Percentiles rank a stretch among this genome's conserved stretches.
phyloP scores from a whole-genome alignment of 768 basidiomycete genomes.

The Lyophyllum semitale region DNA sequence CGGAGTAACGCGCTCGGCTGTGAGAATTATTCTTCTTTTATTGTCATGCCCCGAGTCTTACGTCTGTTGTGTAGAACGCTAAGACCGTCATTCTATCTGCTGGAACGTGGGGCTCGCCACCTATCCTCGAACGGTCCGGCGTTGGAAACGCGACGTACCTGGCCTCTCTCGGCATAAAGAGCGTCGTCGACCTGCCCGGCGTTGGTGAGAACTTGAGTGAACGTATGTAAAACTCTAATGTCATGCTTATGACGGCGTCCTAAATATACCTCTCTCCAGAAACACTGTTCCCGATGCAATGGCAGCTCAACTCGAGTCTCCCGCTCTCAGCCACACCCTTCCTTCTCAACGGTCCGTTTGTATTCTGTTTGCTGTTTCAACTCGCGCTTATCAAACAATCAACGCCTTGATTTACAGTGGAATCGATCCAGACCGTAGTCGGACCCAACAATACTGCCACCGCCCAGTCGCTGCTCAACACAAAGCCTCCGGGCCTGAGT shows the following conservation, averaged over 20 bases:
- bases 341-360: not conserved
- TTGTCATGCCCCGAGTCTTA: not conserved
- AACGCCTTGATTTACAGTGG: not conserved
- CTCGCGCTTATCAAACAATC: not conserved
- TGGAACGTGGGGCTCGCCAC: not conserved
- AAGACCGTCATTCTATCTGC: not conserved
- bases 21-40: not conserved
- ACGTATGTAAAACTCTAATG: not conserved
- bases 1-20: not conserved
- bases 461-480: not conserved
- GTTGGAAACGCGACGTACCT: conserved; percentile 1
- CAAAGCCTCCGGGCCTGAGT: not conserved
- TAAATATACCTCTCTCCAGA: not conserved
- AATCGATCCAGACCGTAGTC: not conserved
- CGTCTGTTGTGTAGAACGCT: not conserved
- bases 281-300: not conserved
- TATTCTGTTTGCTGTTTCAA: not conserved
- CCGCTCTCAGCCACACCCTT: not conserved
- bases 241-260: not conserved
- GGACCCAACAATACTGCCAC: not conserved
- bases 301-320: conserved; percentile 3
- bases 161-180: conserved; percentile 2
- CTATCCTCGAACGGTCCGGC: conserved; percentile 3
- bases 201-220: conserved; percentile 9
- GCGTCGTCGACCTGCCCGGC: conserved; percentile 7